phyloP scores from a whole-genome alignment of 306 rosid genomes.

The Quercus alba region DNA sequence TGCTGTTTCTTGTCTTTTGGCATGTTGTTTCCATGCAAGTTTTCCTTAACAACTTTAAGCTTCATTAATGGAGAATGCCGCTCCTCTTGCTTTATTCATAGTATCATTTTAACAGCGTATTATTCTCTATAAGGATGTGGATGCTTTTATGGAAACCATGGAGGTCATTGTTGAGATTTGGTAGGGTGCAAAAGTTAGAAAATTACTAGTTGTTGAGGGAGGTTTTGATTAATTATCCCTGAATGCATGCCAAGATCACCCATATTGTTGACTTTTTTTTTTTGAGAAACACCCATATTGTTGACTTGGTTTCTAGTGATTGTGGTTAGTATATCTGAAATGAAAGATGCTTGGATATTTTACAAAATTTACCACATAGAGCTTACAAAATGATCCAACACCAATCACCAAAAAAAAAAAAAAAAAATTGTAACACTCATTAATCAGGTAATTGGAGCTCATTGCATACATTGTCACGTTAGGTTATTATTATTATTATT shows the following conservation, averaged over 20 bases:
- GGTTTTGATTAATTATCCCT: not conserved
- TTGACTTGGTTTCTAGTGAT: too few species aligned
- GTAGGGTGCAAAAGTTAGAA: not conserved
- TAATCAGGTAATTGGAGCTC: too few species aligned
- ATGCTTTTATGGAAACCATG: too few species aligned
- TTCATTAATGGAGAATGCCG: not conserved
- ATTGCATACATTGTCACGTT: too few species aligned
- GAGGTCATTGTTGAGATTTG: not conserved
- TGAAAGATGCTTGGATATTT: too few species aligned
- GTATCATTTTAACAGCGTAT: not conserved
- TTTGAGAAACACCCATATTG: not conserved
- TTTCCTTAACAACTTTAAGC: not conserved
- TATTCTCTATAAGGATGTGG: not conserved
- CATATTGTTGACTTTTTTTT: not conserved
- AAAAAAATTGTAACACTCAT: too few species aligned
- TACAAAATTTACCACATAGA: too few species aligned
- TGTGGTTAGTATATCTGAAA: too few species aligned
- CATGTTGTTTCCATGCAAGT: conserved; percentile 24
- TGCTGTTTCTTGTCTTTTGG: conserved; percentile 26
- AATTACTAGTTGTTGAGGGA: not conserved
- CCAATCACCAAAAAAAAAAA: too few species aligned
- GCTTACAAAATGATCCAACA: too few species aligned
- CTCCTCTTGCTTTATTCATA: not conserved
- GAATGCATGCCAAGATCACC: not conserved
- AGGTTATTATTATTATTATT: too few species aligned